Evolutionary conservation across 768 basidiomycete species (phyloP).

Genomic region (Tulasnella sp.): DNA sequence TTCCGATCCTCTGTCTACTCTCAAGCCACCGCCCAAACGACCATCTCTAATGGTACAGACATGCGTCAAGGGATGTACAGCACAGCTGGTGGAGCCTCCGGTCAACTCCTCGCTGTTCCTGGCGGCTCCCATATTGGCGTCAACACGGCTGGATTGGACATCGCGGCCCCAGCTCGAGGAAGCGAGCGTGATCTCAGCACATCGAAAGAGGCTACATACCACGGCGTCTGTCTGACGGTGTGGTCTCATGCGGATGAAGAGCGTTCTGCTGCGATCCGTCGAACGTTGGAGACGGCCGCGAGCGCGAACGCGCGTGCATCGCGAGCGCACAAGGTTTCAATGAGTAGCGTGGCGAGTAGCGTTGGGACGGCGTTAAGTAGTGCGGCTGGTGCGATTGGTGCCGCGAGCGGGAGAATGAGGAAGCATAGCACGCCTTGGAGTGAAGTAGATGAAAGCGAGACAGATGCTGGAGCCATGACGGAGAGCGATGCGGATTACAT

Average conservation of each 20-base stretch:
- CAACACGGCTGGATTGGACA: not conserved
- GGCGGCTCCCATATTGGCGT: constrained; percentile 9
- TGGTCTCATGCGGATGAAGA: constrained; percentile 94
- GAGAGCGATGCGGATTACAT: constrained; percentile 69
- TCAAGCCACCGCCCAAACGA: constrained; percentile 32
- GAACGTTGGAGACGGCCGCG: constrained; percentile 56
- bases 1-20: constrained; percentile 63
- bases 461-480: constrained; percentile 44
- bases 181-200: not conserved
- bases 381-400: constrained; percentile 31
- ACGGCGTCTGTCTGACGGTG: constrained; percentile 87
- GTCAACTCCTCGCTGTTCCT: not conserved
- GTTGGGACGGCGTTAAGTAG: constrained; percentile 24
- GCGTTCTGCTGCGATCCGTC: constrained; percentile 70
- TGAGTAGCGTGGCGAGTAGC: constrained; percentile 16
- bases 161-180: not conserved
- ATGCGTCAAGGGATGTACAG: not conserved
- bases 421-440: constrained; percentile 40
- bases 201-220: constrained; percentile 45
- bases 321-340: not conserved
- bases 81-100: not conserved
- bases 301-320: not conserved
- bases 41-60: constrained; percentile 53
- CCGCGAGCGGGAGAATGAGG: not conserved
- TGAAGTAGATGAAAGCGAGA: constrained; percentile 50